Evolutionary conservation across 2,329 filamentous ascomycete genomes (phyloP), one percentile per base, ranked within the genome.

Genomic region (Coniochaeta hoffmannii): DNA sequence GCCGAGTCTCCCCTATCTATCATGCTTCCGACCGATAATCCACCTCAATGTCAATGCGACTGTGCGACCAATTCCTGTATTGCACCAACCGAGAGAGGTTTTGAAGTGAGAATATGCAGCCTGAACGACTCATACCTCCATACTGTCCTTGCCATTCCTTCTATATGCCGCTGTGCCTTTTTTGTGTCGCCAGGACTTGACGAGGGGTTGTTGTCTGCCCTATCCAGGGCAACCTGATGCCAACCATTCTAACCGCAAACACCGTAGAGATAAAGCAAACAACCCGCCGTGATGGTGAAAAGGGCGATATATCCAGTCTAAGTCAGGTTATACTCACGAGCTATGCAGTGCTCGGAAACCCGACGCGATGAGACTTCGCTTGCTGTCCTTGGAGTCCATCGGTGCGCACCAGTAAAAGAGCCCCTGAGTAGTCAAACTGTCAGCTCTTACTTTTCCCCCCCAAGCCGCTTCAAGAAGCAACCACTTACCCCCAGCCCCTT

Each of bases 391-490:
- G 28, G 80, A 79, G 72, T 94, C 89, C 3, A 81, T 83, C 14
- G 87, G 86, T n/a, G 85, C 87, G 54, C 87, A 85, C 87, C 87
- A 92, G 69, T 92, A 94, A 68, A 91, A 93, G 9, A 94, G 71
- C 0, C 89, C 89, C 81, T 84, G 62, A n/a, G 36, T 46, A 7
- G 3, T 17, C 19, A 8, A 28, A n/a, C 24, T 15, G 41, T 46
- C 14, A 46, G 41, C 24, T 15, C 26, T n/a, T n/a, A n/a, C n/a
- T n/a, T n/a, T n/a, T n/a, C n/a, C n/a, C n/a, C n/a, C n/a, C n/a
- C n/a, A n/a, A n/a, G n/a, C n/a, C n/a, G n/a, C n/a, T n/a, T n/a
- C n/a, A n/a, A n/a, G n/a, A n/a, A n/a, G n/a, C n/a, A n/a, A n/a
- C n/a, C 55, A 76, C 77, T 68, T 66, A 83, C 80, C 28, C 85